These are phyloP conservation scores for Tulasnella sp. DNA, from an alignment of 768 basidiomycete genomes.

Conservation along the genomic window DNA sequence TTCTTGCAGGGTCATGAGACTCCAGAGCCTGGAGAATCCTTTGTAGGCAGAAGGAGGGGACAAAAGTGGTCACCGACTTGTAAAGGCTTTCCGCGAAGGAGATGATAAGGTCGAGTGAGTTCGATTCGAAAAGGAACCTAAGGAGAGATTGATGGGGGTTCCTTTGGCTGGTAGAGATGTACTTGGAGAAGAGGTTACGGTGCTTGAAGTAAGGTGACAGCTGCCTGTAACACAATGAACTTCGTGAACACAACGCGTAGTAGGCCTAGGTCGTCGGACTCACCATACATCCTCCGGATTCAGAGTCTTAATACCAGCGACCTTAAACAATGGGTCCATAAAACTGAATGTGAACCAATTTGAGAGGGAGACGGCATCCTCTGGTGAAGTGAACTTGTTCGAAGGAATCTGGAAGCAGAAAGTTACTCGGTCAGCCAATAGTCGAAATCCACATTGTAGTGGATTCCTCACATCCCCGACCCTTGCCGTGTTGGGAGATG, in stretches of 20 bases:
- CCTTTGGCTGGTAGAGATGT: slow-evolving; percentile 42
- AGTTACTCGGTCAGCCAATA: neutral
- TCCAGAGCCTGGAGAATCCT: slow-evolving; percentile 60
- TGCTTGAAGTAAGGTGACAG: slow-evolving; percentile 71
- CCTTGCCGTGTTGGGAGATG: neutral
- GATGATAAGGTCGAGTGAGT: slow-evolving; percentile 68
- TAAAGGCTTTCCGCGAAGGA: slow-evolving; percentile 62
- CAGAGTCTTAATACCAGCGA: slow-evolving; percentile 54
- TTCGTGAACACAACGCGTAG: neutral
- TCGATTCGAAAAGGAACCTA: slow-evolving; percentile 64
- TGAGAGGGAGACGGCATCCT: slow-evolving; percentile 67
- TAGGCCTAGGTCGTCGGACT: neutral
- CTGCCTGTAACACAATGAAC: slow-evolving; percentile 33
- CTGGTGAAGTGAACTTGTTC: slow-evolving; percentile 56
- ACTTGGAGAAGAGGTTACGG: slow-evolving; percentile 68
- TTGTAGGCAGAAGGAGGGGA: slow-evolving; percentile 66
- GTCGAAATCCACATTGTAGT: neutral
- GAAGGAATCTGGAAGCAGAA: neutral
- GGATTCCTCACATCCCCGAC: neutral
- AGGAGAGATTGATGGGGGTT: slow-evolving; percentile 46
- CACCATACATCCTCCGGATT: slow-evolving; percentile 60
- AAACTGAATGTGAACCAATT: slow-evolving; percentile 68
- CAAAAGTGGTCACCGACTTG: slow-evolving; percentile 62
- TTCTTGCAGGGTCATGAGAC: slow-evolving; percentile 46
- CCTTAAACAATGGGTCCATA: slow-evolving; percentile 61